Base-by-base conservation (phyloP, 441 rosid species). In the Capsella rubella region DNA sequence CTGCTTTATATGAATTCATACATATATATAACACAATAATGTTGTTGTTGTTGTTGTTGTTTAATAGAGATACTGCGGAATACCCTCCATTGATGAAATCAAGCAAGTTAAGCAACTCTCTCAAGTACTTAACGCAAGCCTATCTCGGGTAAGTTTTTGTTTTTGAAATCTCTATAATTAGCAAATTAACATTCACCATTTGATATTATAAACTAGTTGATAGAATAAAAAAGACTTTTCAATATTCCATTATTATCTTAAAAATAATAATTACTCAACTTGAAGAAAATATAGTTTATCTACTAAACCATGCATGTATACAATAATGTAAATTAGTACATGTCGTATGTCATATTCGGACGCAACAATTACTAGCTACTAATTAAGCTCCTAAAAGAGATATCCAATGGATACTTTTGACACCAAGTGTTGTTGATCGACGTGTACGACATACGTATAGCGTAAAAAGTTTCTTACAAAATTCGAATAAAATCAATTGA, bases 61-160 rank as follows among this genome's bases (percentile, higher is more conserved):
- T 51, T 6, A 16, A 62, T 80, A 90, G 97, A 81, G 94, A 92
- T 64, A 84, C 92, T 8, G 88, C 96, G 14, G 76, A 80, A 71
- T 88, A 90, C 69, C 97, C 97, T 51, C 96, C 97, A 39, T 43
- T 92, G 76, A 82, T 92, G 97, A 92, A 90, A 82, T 83, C 97
- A 68, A 88, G 92, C 91, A 92, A 87, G 82, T 87, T 92, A 62
- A 90, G 92, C 81, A 92, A 92, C 79, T 83, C 97, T 52, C 92
- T 92, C 68, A 92, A 85, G 70, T 86, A 87, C 81, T 77, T 92
- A 46, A 88, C 94, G 8, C 91, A 85, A 78, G 75, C 87, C 61
- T 90, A 92, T 73, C 89, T 92, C 58, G 96, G 97, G 96, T 88
- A 80, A 34, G 2, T 6, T 25, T 39, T 61, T 51, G 8, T 37